Evolutionary conservation across 129 eudicot genomes (phyloP).

Genomic region (Centrapalus pauciflorus): DNA sequence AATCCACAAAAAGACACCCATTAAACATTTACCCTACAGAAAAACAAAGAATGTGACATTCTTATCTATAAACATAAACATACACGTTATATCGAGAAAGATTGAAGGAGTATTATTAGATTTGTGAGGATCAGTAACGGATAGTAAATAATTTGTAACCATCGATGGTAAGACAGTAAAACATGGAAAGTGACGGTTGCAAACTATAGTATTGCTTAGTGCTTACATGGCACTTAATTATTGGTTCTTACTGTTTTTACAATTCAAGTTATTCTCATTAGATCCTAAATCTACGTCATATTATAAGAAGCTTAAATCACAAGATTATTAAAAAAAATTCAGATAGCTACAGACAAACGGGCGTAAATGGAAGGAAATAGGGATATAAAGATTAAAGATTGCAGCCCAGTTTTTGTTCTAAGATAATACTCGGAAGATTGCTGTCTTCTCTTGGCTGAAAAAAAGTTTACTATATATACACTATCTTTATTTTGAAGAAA

Average conservation of each 20-base stretch:
- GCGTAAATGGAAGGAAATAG: neutral
- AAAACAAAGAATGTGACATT: neutral
- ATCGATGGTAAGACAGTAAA: no score
- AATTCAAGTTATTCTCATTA: no score
- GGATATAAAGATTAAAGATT: neutral
- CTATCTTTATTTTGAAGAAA: neutral
- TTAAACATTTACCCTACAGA: slow-evolving; percentile 1
- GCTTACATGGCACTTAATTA: no score
- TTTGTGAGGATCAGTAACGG: no score
- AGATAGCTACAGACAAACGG: neutral
- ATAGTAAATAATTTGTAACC: no score
- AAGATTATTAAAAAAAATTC: neutral
- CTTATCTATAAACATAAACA: neutral
- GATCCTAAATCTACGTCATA: no score
- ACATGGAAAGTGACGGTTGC: no score
- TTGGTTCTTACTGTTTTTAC: no score
- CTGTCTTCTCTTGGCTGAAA: neutral
- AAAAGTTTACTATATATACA: no score
- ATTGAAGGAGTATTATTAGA: no score
- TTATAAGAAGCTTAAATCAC: neutral
- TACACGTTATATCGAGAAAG: no score
- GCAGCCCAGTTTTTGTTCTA: neutral
- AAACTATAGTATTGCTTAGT: no score
- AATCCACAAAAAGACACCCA: slow-evolving; percentile 12
- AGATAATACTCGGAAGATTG: neutral